Evolutionary conservation across 305 asterid genomes (phyloP), one percentile per base, ranked within the genome.

Genomic region (Fraxinus dipetala): DNA sequence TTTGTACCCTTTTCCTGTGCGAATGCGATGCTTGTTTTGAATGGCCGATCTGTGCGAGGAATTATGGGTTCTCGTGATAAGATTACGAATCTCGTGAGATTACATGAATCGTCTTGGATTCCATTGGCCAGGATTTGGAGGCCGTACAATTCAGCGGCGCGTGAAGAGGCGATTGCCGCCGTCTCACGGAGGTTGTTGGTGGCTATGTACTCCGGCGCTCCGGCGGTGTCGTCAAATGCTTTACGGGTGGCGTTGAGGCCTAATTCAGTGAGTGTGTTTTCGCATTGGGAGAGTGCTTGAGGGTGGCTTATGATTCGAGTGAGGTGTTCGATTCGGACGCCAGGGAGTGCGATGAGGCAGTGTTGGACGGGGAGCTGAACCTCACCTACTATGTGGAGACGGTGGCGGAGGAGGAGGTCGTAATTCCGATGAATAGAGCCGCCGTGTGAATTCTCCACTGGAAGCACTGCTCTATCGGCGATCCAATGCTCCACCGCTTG

Each of bases 361-460:
- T 95, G 98, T 87, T 93, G 97, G 45, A 95, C 97, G 26, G 97
- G 94, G 45, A 93, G 93, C 74, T 95, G 98, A 38, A 95, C 96
- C 79, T 95, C 98, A 4, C 98, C 98, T 9, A 95, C 98, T 73
- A 95, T 95, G 89, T 95, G 98, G 87, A 94, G 97, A 79, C 97
- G 97, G 92, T 94, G 98, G 54, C 98, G 97, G 84, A 94, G 97
- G 80, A 94, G 97, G 76, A 94, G 97, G 45, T 94, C 98, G 84
- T 94, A 94, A 36, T 94, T 94, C 2, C 98, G 93, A 87, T 94
- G 98, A 38, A 94, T 94, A 0, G 97, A 93, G 14, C 98, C 98
- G 61, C 98, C 98, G 0, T 92, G 87, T 0, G 98, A 93, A 75
- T 93, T 94, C 74, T 94, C 98, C 8, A 94, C 94, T 0, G 98